Base-by-base conservation (phyloP, 305 asterid genomes). In the Fraxinus dipetala region DNA sequence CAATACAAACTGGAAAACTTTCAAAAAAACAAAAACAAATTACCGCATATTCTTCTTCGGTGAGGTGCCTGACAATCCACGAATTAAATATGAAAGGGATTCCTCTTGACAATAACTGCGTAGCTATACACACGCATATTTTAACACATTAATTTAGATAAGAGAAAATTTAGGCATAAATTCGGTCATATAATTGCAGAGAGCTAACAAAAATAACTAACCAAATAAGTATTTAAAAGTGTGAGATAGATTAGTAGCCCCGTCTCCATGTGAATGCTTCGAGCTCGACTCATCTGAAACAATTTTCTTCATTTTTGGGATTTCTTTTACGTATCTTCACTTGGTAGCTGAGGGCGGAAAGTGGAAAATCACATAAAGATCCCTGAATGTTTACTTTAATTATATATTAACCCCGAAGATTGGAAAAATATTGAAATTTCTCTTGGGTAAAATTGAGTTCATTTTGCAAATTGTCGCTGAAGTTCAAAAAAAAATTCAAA, bases 31-130 rank as follows among this genome's bases (percentile, higher is more conserved):
- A 14, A 16, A 74, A 40, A 2, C 3, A 40, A 43, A 2, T 13
- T 16, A 48, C 22, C 2, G 61, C 61, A 16, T 51, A 51, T 16
- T 51, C 61, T 16, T 51, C 61, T 51, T 51, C 61, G 2, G 61
- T 51, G 20, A 87, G 89, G 75, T 84, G 89, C 8, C 90, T 75
- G 20, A 89, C 86, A 34, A 89, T 89, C 92, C 92, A 87, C 6
- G 89, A 89, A 51, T 51, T 51, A n/a, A 51, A 87, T 63, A 89
- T 56, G 79, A 87, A 89, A 8, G 89, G 90, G 78, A 89, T 89
- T 81, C 92, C 89, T 79, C 90, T 83, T 1, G 89, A 84, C 72
- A 87, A 78, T n/a, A 87, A 83, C 78, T 89, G 92, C 38, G 89
- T 87, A 35, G 89, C 89, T 89, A 18, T 59, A 16, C 72, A 26